Conservation (phyloP, 2,329 filamentous ascomycete genomes). For the Sclerotinia subarctica region DNA sequence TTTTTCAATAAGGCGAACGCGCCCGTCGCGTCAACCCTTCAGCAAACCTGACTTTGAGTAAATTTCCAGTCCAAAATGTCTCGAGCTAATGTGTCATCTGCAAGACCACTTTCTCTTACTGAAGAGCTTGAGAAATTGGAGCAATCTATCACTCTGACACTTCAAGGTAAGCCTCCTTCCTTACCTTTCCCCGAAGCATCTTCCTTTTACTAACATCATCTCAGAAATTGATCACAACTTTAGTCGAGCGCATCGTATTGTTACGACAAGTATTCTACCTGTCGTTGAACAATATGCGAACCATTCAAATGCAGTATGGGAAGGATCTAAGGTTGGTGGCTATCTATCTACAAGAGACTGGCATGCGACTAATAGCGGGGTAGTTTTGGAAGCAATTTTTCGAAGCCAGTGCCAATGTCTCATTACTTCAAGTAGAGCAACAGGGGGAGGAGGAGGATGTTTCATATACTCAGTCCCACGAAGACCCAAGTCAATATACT, state of each 20-base stretch:
- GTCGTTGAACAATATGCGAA: constrained; percentile 94
- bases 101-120: constrained; percentile 69
- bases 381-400: constrained; percentile 99
- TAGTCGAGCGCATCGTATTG: constrained; percentile 91
- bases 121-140: constrained; percentile 95
- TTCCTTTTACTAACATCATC: constrained; percentile 22
- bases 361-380: constrained; percentile 26
- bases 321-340: constrained; percentile 76
- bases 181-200: not conserved
- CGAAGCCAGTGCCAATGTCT: constrained; percentile 96
- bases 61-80: constrained; percentile 28
- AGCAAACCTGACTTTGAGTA: not conserved
- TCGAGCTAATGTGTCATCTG: constrained; percentile 41
- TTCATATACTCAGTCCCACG: constrained; percentile 40
- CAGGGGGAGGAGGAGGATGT: constrained; percentile 57
- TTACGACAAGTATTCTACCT: constrained; percentile 88
- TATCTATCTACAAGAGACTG: not conserved
- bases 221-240: constrained; percentile 98
- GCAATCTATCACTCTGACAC: constrained; percentile 91
- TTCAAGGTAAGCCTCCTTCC: constrained; percentile 64
- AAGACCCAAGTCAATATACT: constrained; percentile 35
- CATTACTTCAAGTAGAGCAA: constrained; percentile 91
- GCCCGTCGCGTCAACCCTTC: constrained; percentile 13
- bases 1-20: constrained; percentile 2
- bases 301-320: constrained; percentile 92